Percentiles rank a stretch among this genome's conserved stretches.
Evolutionary conservation across 176 grass and related monocot genomes (phyloP).

Genomic region (Eleusine coracana): DNA sequence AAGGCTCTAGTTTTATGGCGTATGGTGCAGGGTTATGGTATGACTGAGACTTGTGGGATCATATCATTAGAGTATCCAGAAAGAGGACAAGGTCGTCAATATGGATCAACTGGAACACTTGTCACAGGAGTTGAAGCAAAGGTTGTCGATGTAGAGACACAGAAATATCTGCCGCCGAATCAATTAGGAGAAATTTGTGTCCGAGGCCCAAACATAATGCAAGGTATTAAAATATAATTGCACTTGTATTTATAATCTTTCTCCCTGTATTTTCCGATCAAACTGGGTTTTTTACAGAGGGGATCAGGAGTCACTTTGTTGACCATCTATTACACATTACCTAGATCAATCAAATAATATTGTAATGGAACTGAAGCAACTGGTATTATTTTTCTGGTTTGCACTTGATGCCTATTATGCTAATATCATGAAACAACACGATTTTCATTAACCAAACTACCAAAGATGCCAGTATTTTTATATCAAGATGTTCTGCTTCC

Average conservation of each 20-base stretch:
- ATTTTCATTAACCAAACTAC: neutral
- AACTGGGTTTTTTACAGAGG: neutral
- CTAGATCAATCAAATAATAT: neutral
- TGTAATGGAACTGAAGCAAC: neutral
- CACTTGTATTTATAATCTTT: neutral
- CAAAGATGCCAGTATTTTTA: neutral
- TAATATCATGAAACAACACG: neutral
- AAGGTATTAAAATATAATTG: slow-evolving; percentile 49
- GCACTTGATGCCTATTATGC: neutral
- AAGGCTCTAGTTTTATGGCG: slow-evolving; percentile 20
- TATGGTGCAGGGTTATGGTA: slow-evolving; percentile 76
- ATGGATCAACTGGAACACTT: slow-evolving; percentile 77
- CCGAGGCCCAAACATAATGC: slow-evolving; percentile 85
- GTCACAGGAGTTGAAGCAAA: slow-evolving; percentile 76
- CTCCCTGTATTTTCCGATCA: neutral
- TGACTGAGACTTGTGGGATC: slow-evolving; percentile 90
- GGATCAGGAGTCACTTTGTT: neutral
- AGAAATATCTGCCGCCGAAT: slow-evolving; percentile 67
- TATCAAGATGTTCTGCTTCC: neutral
- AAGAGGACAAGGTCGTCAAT: slow-evolving; percentile 50
- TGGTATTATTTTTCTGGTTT: neutral
- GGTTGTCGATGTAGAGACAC: slow-evolving; percentile 62
- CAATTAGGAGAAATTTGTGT: slow-evolving; percentile 87
- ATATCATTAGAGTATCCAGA: slow-evolving; percentile 65
- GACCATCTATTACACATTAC: neutral